Base-by-base conservation (phyloP, 2,329 filamentous ascomycete species). In the Aspergillus pseudoviridinutans region DNA sequence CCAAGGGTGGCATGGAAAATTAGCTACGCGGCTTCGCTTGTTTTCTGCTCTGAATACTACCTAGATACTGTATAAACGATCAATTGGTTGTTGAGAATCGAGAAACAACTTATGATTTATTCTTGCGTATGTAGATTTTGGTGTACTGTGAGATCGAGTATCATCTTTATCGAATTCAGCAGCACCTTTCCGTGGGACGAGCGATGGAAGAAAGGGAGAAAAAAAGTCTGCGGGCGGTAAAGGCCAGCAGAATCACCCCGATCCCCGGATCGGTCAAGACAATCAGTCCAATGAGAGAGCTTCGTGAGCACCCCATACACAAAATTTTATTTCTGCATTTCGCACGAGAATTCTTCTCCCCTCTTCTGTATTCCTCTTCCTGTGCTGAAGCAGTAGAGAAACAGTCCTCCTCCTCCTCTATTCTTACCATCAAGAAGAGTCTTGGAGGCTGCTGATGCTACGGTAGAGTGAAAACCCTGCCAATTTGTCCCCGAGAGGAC, bases 401-500 rank as follows among this genome's bases (percentile, higher is more conserved):
- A 63, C 57, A 55, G 22, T 22, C 22, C 41, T 51, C 50, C 53
- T 60, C 51, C 56, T 49, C 46, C 32, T 51, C 12, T 46, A 41
- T 25, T 49, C 41, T 50, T 41, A 55, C 51, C 46, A 56, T 53
- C 54, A 51, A 55, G 57, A 55, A 63, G 61, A 63, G 61, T 70
- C 64, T 66, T 66, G 66, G 60, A 70, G 64, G 62, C 68, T 66
- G 68, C 69, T 69, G 64, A 74, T 75, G 74, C 69, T 71, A 71
- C 67, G 69, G 65, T 74, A 73, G 70, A 75, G 67, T 65, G 64
- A 68, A 58, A 60, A 64, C 59, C 58, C 55, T 62, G 56, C 58
- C 62, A 61, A 64, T 69, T 64, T 66, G 73, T 75, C 73, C 73
- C 61, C 68, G 67, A 66, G 72, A 75, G 72, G 73, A 74, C 72